Percentiles rank a stretch among this genome's conserved stretches.
These are phyloP conservation scores for Martensiomyces pterosporus DNA, from an alignment of 192 early-diverging fungal species.

Conservation along the genomic window DNA sequence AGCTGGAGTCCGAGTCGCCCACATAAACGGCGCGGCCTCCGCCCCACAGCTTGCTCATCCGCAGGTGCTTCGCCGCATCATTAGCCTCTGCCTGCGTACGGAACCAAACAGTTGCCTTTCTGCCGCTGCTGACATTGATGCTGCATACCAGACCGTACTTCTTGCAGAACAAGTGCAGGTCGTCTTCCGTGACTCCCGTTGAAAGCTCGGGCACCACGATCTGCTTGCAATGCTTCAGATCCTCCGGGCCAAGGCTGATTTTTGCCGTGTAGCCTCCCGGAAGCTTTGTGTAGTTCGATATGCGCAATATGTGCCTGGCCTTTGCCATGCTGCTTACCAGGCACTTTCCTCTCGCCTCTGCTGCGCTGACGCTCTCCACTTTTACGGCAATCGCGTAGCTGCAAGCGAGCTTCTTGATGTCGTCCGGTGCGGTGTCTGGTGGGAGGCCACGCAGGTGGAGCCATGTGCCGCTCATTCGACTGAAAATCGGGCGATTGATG, in stretches of 20 bases:
- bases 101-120: constrained; percentile 22
- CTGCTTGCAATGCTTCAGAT: constrained; percentile 6
- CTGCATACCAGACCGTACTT: constrained; percentile 17
- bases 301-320: constrained; percentile 5
- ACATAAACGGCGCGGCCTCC: constrained; percentile 3
- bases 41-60: background rate
- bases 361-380: background rate
- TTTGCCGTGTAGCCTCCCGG: too few species aligned
- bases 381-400: constrained; percentile 7
- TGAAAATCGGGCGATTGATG: too few species aligned
- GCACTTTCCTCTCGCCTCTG: constrained; percentile 6
- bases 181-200: background rate
- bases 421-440: constrained; percentile 1
- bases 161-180: constrained; percentile 13
- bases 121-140: background rate
- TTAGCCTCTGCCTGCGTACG: constrained; percentile 2
- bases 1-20: too few species aligned
- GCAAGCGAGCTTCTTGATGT: constrained; percentile 4
- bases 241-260: too few species aligned
- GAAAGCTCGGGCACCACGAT: constrained; percentile 7
- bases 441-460: constrained; percentile 23
- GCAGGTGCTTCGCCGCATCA: background rate
- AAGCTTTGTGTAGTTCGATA: constrained; percentile 12
- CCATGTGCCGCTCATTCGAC: constrained; percentile 23
- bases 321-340: constrained; percentile 5